Evolutionary conservation across 306 rosid species (phyloP), one percentile per base, ranked within the genome.

Genomic region (Prunus armeniaca): DNA sequence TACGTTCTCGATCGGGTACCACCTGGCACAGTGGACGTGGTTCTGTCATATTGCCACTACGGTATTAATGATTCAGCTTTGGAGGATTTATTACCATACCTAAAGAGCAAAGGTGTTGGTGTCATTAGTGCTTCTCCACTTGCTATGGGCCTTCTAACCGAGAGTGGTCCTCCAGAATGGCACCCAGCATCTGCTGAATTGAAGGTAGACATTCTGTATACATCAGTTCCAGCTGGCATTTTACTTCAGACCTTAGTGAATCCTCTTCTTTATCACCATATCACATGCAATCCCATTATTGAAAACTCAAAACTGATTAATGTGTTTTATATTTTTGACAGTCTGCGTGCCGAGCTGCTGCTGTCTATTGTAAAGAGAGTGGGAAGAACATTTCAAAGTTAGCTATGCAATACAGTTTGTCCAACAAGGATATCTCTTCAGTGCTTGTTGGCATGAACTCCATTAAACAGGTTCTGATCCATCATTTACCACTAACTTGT

Each of bases 121-220:
- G 76, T 95, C 32, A 89, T 95, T 69, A 89, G 77, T 84, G 98
- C 97, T 84, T 92, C 97, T 76, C 98, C 96, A 0, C 84, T 91
- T 64, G 88, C 98, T 20, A 95, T 92, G 97, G 97, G 98, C 55
- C 98, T 95, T 76, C 95, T 95, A 76, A 95, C 98, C 18, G 88
- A 92, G 80, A 57, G 80, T 54, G 98, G 98, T 61, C 98, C 98
- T 52, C 98, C 97, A 7, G 84, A 87, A 22, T 95, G 97, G 98
- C 98, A 95, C 78, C 97, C 97, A 2, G 97, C 98, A 49, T 89
- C 97, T 3, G 75, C 87, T 2, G 90, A 92, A 79, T 88, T 95
- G 76, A 95, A 92, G 96, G 98, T 92, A 45, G 45, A 38, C 43
- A 15, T 45, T 58, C 57, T 73, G 19, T 47, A 27, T 51, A 25